These are phyloP conservation scores for Peronospora farinosa DNA, from an alignment of 352 stramenopile genomes.

Conservation along the genomic window DNA sequence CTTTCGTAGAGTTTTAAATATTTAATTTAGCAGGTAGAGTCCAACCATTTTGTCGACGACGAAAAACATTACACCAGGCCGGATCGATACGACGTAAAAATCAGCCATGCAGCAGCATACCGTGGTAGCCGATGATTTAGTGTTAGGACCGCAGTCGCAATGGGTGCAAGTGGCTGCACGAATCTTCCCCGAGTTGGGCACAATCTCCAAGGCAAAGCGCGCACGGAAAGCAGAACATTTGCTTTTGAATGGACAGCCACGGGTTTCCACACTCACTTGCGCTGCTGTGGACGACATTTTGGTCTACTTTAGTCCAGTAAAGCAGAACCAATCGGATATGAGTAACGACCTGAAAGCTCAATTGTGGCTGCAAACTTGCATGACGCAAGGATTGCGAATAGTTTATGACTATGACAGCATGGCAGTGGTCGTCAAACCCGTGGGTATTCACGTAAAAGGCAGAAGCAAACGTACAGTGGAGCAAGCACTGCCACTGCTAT, in stretches of 20 bases:
- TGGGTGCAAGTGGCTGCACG: conserved; percentile 55
- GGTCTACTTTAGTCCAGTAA: conserved; percentile 20
- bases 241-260: conserved; percentile 37
- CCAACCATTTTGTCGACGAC: background rate
- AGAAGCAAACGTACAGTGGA: conserved; percentile 43
- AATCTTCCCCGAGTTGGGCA: conserved; percentile 37
- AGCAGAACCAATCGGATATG: background rate
- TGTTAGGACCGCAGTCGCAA: conserved; percentile 5
- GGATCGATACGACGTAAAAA: conserved; percentile 4
- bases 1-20: too few relatives aligned
- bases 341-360: background rate
- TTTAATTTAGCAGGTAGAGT: too few relatives aligned
- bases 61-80: background rate
- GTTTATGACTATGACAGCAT: conserved; percentile 43
- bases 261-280: conserved; percentile 28
- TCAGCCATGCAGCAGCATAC: conserved; percentile 13
- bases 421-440: conserved; percentile 54
- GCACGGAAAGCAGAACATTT: conserved; percentile 37
- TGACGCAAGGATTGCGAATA: conserved; percentile 46
- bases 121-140: conserved; percentile 17
- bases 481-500: conserved; percentile 34
- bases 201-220: conserved; percentile 61
- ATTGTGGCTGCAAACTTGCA: conserved; percentile 36
- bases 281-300: conserved; percentile 32
- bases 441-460: conserved; percentile 59